Conservation (phyloP, 1,284 basidiomycete genomes). For the Malassezia cuniculi region DNA sequence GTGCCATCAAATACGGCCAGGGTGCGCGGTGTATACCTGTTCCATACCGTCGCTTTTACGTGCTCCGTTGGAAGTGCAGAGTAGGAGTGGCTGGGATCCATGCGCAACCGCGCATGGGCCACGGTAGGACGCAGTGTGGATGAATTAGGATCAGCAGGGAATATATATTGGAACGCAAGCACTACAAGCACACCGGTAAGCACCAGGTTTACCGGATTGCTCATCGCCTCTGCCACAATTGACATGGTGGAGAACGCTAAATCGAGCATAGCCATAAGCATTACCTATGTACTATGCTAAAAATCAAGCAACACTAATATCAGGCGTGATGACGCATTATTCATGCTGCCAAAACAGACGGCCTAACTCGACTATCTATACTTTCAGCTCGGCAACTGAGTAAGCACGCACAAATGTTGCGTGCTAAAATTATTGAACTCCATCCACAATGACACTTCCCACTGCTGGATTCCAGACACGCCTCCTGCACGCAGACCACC, state of each 20-base stretch:
- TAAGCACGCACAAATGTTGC: no score
- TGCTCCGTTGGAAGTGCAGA: constrained; percentile 30
- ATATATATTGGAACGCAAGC: neutral
- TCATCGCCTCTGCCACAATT: no score
- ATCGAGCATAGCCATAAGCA: no score
- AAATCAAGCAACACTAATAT: no score
- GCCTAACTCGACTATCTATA: no score
- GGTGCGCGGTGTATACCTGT: constrained; percentile 35
- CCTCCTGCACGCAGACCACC: constrained; percentile 22
- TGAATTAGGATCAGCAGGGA: constrained; percentile 1
- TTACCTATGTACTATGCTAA: no score
- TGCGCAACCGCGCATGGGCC: neutral
- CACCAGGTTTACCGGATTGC: constrained; percentile 7
- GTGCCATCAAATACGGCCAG: constrained; percentile 38
- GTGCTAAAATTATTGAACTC: no score
- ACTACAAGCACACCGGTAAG: neutral
- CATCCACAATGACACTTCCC: no score
- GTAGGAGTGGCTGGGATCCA: constrained; percentile 14
- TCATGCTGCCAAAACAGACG: no score
- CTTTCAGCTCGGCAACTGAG: no score
- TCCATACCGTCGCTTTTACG: constrained; percentile 29
- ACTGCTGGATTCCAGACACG: constrained; percentile 16
- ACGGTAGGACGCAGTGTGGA: neutral
- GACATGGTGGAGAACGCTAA: no score
- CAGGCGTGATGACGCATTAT: no score